phyloP scores from a whole-genome alignment of 805 yeast genomes.

The Lipomyces lipofer region DNA sequence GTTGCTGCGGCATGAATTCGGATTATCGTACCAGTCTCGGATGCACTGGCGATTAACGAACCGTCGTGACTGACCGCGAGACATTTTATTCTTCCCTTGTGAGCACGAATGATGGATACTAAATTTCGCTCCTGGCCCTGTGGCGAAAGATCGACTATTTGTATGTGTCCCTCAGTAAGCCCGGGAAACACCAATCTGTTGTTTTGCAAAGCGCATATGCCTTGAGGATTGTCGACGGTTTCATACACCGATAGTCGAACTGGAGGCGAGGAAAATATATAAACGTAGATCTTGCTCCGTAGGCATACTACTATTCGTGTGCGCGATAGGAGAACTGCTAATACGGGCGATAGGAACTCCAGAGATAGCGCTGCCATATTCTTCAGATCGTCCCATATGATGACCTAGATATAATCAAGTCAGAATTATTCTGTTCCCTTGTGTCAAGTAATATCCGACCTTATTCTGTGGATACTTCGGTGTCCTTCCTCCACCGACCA shows the following conservation, averaged over 20 bases:
- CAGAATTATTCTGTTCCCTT: background rate
- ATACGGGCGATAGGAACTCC: conserved; percentile 74
- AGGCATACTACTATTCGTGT: conserved; percentile 73
- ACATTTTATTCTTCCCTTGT: conserved; percentile 63
- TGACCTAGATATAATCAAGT: conserved; percentile 42
- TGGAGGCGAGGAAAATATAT: conserved; percentile 82
- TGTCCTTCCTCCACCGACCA: conserved; percentile 84
- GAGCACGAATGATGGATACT: conserved; percentile 74
- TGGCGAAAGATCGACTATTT: conserved; percentile 71
- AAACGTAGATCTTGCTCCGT: conserved; percentile 65
- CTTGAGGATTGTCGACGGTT: conserved; percentile 62
- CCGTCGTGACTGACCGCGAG: conserved; percentile 65
- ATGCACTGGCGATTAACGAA: conserved; percentile 73
- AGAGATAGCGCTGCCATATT: conserved; percentile 68
- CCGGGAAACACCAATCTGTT: conserved; percentile 78
- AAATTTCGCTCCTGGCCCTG: conserved; percentile 62
- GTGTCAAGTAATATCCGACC: conserved; percentile 28
- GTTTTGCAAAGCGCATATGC: conserved; percentile 57
- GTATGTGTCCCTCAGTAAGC: conserved; percentile 71
- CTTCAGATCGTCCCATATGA: conserved; percentile 91
- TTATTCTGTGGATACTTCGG: conserved; percentile 80
- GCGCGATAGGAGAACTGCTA: conserved; percentile 73
- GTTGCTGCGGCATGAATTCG: conserved; percentile 68
- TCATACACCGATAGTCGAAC: conserved; percentile 62
- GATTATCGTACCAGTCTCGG: conserved; percentile 78